These are phyloP conservation scores for Phytopythium chamaehyphon DNA, from an alignment of 352 stramenopile genomes.

Conservation along the genomic window DNA sequence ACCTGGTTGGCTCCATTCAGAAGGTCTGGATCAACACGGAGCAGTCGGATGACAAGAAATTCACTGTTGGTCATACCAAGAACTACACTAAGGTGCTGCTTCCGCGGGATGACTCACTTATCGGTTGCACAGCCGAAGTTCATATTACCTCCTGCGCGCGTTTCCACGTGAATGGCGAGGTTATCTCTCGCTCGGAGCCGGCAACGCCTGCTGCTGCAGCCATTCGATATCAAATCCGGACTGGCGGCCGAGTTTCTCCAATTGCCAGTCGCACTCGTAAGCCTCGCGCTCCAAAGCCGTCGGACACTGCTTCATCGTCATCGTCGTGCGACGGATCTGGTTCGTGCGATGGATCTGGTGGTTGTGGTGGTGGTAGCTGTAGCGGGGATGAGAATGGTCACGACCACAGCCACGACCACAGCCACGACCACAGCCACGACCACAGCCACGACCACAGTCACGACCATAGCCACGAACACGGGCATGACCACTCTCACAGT, in stretches of 20 bases:
- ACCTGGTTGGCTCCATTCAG: conserved; percentile 52
- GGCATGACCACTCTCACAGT: conserved; percentile 13
- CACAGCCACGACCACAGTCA: conserved; percentile 17
- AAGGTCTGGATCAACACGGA: conserved; percentile 87
- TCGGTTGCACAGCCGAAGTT: conserved; percentile 68
- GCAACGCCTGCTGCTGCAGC: conserved; percentile 40
- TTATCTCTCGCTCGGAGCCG: conserved; percentile 56
- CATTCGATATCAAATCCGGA: conserved; percentile 51
- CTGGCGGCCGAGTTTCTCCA: conserved; percentile 24
- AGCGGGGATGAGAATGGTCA: conserved; percentile 11
- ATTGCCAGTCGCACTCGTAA: conserved; percentile 6
- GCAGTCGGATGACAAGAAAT: conserved; percentile 67
- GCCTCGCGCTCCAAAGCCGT: conserved; percentile 9
- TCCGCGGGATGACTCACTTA: conserved; percentile 61
- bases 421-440: conserved; percentile 9
- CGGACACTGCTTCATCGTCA: not conserved
- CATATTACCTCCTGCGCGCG: conserved; percentile 43
- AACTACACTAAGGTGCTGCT: conserved; percentile 92
- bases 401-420: conserved; percentile 8
- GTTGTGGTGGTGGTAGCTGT: conserved; percentile 18
- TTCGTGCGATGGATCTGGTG: conserved; percentile 21
- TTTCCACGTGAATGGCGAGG: conserved; percentile 72
- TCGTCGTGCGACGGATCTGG: conserved; percentile 23
- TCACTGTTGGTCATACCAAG: conserved; percentile 88
- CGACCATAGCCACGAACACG: conserved; percentile 11